These are phyloP conservation scores for Globisporangium camurandrum DNA, from an alignment of 352 stramenopile species.

Conservation along the genomic window DNA sequence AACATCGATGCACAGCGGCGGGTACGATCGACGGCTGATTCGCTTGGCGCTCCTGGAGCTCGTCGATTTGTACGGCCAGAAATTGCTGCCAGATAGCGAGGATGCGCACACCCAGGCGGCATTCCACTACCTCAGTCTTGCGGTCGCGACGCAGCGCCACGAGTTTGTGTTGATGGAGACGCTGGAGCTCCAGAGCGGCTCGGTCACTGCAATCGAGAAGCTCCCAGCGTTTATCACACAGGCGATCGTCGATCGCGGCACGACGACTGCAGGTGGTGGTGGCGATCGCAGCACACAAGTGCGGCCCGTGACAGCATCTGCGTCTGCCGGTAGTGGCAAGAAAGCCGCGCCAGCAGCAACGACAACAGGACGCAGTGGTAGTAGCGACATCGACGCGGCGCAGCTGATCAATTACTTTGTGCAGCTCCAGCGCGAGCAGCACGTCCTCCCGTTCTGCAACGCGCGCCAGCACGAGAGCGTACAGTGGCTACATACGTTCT, in stretches of 20 bases:
- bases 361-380: not conserved
- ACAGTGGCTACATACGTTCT: conserved; percentile 42
- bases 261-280: not conserved
- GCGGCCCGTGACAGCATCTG: not conserved
- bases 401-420: conserved; percentile 61
- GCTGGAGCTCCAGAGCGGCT: conserved; percentile 46
- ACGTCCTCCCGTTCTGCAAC: conserved; percentile 28
- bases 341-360: conserved; percentile 3
- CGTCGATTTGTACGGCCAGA: conserved; percentile 48
- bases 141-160: conserved; percentile 30
- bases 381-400: conserved; percentile 11
- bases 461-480: conserved; percentile 25
- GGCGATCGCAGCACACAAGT: too few relatives aligned
- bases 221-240: conserved; percentile 32
- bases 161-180: conserved; percentile 48
- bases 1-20: conserved; percentile 31
- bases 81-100: conserved; percentile 31
- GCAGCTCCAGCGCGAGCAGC: conserved; percentile 33
- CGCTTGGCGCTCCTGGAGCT: conserved; percentile 47
- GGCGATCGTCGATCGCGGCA: conserved; percentile 13
- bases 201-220: conserved; percentile 31
- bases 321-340: not conserved
- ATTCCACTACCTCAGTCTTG: conserved; percentile 64
- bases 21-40: conserved; percentile 52
- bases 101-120: conserved; percentile 55